Evolutionary conservation across 208 protist species (phyloP), one percentile per base, ranked within the genome.

Genomic region (Trypanosoma avium): DNA sequence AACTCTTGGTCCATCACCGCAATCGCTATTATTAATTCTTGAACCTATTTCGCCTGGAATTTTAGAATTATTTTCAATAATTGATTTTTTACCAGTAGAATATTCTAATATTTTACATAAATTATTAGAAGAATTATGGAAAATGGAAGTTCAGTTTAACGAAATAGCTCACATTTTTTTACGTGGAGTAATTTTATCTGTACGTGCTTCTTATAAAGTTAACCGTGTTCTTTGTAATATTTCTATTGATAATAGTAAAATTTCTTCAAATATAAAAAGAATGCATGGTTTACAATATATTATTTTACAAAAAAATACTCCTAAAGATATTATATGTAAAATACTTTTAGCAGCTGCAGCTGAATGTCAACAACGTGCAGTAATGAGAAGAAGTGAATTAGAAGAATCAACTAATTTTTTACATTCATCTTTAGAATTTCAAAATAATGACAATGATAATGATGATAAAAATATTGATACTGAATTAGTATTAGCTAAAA

Each of bases 11-110:
- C 77, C 76, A 1, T 77, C 75, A 6, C 42, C 77, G 17, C 61
- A 29, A 0, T 67, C 59, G 6, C 32, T 90, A 9, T 42, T 82
- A 3, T 59, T 70, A 0, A 70, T 88, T 4, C 40, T 91, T 17
- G 75, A 85, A 0, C 70, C 77, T 7, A 75, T 84, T 12, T 67
- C 70, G 2, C 29, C 82, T 0, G 88, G 82, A 1, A 17, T 94
- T 8, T 64, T 94, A 0, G 65, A 72, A 40, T 27, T 94, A 3
- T 46, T 63, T 15, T 46, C 22, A n/a, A 2, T 82, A 13, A 12
- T 1, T 9, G 55, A 62, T 12, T 27, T 27, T 9, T 57, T 70
- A 19, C 59, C 61, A 9, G 13, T 48, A 0, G 2, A 4, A 13
- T 42, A 61, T 47, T 9, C 6, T 32, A 26, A 27, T 15, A 43